These are phyloP conservation scores for Aspergillus terreus DNA, from an alignment of 2,329 filamentous ascomycete genomes.

Conservation along the genomic window DNA sequence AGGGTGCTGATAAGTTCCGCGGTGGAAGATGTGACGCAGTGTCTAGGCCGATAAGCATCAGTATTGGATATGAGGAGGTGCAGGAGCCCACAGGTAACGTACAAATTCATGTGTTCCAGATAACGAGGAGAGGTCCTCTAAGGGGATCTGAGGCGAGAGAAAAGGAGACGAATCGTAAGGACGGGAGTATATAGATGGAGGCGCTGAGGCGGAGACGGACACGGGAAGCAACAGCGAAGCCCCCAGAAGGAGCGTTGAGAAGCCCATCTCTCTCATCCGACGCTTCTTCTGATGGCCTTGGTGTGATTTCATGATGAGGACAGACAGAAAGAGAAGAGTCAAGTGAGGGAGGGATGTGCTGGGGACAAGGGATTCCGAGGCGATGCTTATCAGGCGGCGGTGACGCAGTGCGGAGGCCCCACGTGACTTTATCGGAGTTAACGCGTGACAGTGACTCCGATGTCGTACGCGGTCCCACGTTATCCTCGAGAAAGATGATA, in stretches of 20 bases:
- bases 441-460: slow-evolving; percentile 3
- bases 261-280: slow-evolving; percentile 9
- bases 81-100: slow-evolving; percentile 7
- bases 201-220: slow-evolving; percentile 19
- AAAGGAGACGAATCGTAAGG: slow-evolving; percentile 23
- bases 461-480: too few species aligned
- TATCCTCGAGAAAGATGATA: too few species aligned
- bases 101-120: slow-evolving; percentile 36
- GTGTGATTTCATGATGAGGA: slow-evolving; percentile 16
- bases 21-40: slow-evolving; percentile 87
- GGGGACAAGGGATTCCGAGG: neutral
- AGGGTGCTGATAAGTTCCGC: slow-evolving; percentile 77
- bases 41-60: slow-evolving; percentile 20
- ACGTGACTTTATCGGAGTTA: slow-evolving; percentile 16
- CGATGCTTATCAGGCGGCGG: slow-evolving; percentile 10
- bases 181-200: slow-evolving; percentile 22
- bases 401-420: slow-evolving; percentile 24
- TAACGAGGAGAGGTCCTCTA: slow-evolving; percentile 18
- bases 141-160: slow-evolving; percentile 31
- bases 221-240: slow-evolving; percentile 12
- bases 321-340: slow-evolving; percentile 14
- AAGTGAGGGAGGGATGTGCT: neutral
- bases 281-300: slow-evolving; percentile 14
- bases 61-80: neutral
- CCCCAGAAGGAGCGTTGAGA: slow-evolving; percentile 20